Evolutionary conservation across 1,139 yeast genomes (phyloP).

Genomic region (Suhomyces ambrosiae): DNA sequence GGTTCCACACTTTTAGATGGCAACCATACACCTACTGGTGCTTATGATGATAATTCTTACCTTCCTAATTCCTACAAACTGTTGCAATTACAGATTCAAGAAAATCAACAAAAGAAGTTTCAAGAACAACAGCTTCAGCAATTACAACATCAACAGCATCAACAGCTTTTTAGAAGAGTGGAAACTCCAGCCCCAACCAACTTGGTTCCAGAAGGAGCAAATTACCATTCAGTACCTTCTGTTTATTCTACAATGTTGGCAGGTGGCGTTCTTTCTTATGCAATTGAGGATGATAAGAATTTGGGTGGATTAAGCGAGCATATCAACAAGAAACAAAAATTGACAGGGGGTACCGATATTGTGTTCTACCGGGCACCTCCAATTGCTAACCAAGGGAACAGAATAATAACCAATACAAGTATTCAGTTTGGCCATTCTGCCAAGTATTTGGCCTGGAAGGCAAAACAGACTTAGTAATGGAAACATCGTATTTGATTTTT

Average conservation of each 20-base stretch:
- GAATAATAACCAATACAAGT: slow-evolving; percentile 38
- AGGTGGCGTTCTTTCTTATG: slow-evolving; percentile 46
- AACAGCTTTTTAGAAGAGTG: slow-evolving; percentile 24
- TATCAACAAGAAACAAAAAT: slow-evolving; percentile 27
- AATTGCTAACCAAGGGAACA: slow-evolving; percentile 49
- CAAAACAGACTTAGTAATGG: slow-evolving; percentile 11
- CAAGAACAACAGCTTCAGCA: slow-evolving; percentile 21
- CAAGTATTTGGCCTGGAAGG: slow-evolving; percentile 69
- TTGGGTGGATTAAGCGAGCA: slow-evolving; percentile 16
- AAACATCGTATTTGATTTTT: no score
- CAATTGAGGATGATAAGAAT: slow-evolving; percentile 26
- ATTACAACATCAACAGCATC: slow-evolving; percentile 22
- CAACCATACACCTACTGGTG: slow-evolving; percentile 15
- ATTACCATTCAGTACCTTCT: slow-evolving; percentile 37
- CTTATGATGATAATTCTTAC: slow-evolving; percentile 14
- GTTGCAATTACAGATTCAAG: slow-evolving; percentile 22
- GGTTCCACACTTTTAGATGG: slow-evolving; percentile 11
- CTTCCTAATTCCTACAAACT: slow-evolving; percentile 21
- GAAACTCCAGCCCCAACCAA: slow-evolving; percentile 26
- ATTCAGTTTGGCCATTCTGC: slow-evolving; percentile 65
- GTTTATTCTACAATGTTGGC: slow-evolving; percentile 40
- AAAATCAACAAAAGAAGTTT: slow-evolving; percentile 19
- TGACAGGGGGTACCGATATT: slow-evolving; percentile 44
- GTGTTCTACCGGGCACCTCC: slow-evolving; percentile 88
- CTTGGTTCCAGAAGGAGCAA: slow-evolving; percentile 23